Evolutionary conservation across 371 early-diverging fungal species (phyloP).

Genomic region (Mucor piriformis): DNA sequence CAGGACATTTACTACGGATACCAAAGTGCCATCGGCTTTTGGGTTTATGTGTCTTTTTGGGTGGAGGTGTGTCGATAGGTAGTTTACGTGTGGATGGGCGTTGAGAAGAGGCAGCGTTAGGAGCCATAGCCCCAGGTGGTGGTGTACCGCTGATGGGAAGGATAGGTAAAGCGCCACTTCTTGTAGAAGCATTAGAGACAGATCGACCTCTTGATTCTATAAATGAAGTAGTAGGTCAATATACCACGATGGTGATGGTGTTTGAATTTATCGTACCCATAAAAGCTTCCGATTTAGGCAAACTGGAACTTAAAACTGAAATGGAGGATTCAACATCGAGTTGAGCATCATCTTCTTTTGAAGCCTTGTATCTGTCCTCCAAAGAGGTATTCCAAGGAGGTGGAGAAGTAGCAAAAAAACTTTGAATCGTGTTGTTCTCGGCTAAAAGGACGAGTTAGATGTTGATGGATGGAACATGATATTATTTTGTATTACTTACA

Average conservation of each 20-base stretch:
- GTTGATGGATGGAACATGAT: too few relatives aligned
- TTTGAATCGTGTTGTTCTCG: conserved; percentile 58
- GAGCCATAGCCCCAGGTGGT: conserved; percentile 48
- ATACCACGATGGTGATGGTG: too few relatives aligned
- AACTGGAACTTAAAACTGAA: conserved; percentile 65
- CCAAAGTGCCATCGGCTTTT: conserved; percentile 94
- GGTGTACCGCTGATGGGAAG: conserved; percentile 43
- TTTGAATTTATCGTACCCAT: conserved; percentile 20
- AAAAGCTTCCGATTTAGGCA: conserved; percentile 53
- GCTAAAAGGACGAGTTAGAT: conserved; percentile 13
- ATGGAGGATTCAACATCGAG: conserved; percentile 60
- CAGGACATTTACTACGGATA: conserved; percentile 89
- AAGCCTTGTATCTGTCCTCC: conserved; percentile 31
- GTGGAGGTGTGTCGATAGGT: conserved; percentile 21
- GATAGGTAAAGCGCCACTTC: conserved; percentile 31
- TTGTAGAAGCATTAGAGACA: conserved; percentile 23
- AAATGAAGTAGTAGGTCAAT: too few relatives aligned
- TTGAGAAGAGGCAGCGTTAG: conserved; percentile 7
- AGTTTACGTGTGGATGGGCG: conserved; percentile 26
- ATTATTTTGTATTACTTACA: conserved; percentile 46
- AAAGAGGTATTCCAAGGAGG: conserved; percentile 63
- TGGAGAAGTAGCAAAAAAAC: conserved; percentile 67
- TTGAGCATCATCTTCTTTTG: conserved; percentile 16
- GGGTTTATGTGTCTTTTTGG: conserved; percentile 40
- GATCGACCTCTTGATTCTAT: conserved; percentile 23